A percentile compares a stretch with the other conserved stretches of the same genome.
These are phyloP conservation scores for Danielia oregonensis DNA, from an alignment of 805 yeast species.

Conservation along the genomic window DNA sequence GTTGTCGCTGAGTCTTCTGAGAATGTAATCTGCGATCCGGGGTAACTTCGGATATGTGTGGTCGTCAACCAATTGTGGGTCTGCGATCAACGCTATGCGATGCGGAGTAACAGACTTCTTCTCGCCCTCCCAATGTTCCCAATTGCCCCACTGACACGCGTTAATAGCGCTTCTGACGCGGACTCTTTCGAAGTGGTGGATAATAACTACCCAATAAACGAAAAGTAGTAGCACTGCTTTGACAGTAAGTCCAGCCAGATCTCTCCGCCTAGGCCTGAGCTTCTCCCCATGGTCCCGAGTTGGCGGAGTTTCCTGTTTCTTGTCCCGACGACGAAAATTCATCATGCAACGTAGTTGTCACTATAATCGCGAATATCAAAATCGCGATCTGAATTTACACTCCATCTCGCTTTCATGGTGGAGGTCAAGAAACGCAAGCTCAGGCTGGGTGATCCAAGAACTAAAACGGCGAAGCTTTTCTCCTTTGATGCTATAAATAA, in stretches of 20 bases:
- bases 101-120: conserved; percentile 32
- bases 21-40: conserved; percentile 45
- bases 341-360: background rate
- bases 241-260: conserved; percentile 2
- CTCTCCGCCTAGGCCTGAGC: background rate
- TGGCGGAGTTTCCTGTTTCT: background rate
- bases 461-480: conserved; percentile 20
- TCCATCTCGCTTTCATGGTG: conserved; percentile 4
- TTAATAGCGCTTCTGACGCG: conserved; percentile 22
- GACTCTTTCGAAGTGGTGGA: conserved; percentile 32
- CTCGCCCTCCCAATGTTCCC: conserved; percentile 55
- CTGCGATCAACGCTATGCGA: conserved; percentile 67
- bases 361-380: background rate
- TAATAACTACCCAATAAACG: conserved; percentile 22
- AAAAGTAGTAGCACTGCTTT: conserved; percentile 9
- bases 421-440: conserved; percentile 19
- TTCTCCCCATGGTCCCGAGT: background rate
- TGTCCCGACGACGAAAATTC: conserved; percentile 4
- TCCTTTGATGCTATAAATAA: conserved; percentile 32
- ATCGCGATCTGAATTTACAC: conserved; percentile 1
- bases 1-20: conserved; percentile 65
- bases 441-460: conserved; percentile 24
- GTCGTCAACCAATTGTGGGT: conserved; percentile 90
- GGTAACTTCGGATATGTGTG: conserved; percentile 81
- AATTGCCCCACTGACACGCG: conserved; percentile 51